Evolutionary conservation across 139 green algal species (phyloP).

Genomic region (Ettlia oleoabundans): DNA sequence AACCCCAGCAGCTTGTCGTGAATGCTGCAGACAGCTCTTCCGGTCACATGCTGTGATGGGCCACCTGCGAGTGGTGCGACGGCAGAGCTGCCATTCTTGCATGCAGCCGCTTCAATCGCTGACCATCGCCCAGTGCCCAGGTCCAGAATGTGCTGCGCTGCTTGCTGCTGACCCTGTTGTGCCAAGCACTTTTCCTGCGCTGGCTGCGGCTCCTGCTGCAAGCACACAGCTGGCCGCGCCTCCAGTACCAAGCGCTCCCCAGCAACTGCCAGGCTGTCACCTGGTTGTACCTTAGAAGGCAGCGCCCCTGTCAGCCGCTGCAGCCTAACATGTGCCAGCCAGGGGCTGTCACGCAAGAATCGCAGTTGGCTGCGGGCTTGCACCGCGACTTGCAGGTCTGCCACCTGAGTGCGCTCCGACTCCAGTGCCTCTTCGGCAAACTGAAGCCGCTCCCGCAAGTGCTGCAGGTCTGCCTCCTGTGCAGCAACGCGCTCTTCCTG

Average conservation of each 20-base stretch:
- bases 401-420: not conserved
- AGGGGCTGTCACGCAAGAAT: not conserved
- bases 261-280: not conserved
- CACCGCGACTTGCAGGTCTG: not conserved
- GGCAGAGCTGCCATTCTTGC: too few relatives aligned
- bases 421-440: not conserved
- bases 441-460: slow-evolving; percentile 3
- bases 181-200: not conserved
- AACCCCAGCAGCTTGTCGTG: slow-evolving; percentile 16
- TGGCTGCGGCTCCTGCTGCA: too few relatives aligned
- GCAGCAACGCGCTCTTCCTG: slow-evolving; percentile 15
- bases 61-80: too few relatives aligned
- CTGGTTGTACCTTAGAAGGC: not conserved
- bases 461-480: not conserved
- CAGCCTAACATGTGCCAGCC: not conserved
- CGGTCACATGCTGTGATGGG: not conserved
- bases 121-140: not conserved
- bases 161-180: not conserved
- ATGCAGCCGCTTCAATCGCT: too few relatives aligned
- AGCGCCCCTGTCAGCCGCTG: not conserved
- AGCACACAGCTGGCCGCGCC: too few relatives aligned
- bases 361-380: slow-evolving; percentile 26
- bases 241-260: slow-evolving; percentile 8
- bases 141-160: not conserved
- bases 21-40: slow-evolving; percentile 1